A percentile compares a stretch with the other conserved stretches of the same genome.
Evolutionary conservation across 306 rosid species (phyloP).

Genomic region (Castanospermum australe): DNA sequence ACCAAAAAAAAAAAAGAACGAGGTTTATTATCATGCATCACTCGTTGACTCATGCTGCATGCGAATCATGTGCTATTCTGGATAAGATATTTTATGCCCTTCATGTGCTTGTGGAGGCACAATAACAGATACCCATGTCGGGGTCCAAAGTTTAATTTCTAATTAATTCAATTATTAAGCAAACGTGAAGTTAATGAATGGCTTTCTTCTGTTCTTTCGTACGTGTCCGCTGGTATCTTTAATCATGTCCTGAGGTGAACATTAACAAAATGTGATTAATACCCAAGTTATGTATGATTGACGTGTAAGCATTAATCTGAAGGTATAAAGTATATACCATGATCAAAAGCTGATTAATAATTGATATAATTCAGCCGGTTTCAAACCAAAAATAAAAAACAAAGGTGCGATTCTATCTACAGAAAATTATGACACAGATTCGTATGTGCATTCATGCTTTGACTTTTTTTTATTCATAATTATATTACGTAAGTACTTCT

Average conservation of each 20-base stretch:
- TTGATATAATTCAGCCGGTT: not conserved
- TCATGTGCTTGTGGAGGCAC: not conserved
- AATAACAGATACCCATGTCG: not conserved
- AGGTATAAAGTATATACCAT: not conserved
- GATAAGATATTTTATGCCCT: slow-evolving; percentile 18
- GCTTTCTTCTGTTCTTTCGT: not conserved
- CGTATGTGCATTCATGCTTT: not conserved
- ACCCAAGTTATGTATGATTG: not conserved
- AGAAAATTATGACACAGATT: not conserved
- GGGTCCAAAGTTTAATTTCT: not conserved
- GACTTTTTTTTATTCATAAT: not conserved
- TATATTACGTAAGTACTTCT: not conserved
- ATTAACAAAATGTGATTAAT: not conserved
- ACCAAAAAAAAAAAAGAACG: too few species aligned
- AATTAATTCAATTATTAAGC: not conserved
- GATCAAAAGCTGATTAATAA: too few species aligned
- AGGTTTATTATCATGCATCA: too few species aligned
- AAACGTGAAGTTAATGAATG: not conserved
- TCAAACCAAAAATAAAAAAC: not conserved
- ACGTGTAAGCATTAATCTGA: not conserved
- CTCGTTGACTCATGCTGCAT: not conserved
- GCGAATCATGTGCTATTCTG: slow-evolving; percentile 21
- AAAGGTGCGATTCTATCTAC: too few species aligned
- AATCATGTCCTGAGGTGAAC: not conserved
- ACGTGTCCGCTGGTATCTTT: not conserved